phyloP scores from a whole-genome alignment of 768 basidiomycete species.

The Leucosporidium creatinivorum region DNA sequence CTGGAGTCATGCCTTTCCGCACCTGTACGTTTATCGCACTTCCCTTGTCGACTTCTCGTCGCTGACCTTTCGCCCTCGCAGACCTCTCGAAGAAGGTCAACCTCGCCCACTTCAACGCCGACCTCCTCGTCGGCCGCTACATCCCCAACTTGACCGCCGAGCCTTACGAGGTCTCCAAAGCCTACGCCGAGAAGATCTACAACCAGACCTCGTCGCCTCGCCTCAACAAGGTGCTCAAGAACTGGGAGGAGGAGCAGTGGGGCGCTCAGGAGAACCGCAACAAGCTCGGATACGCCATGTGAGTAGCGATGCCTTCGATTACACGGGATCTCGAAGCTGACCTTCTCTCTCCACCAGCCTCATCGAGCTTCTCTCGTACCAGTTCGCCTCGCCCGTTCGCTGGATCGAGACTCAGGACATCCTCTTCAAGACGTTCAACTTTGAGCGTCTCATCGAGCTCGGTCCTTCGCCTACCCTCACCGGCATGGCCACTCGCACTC shows the following conservation, averaged over 20 bases:
- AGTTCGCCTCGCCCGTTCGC: constrained; percentile 95
- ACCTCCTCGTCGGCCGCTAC: constrained; percentile 88
- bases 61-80: constrained; percentile 38
- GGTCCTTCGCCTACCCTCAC: constrained; percentile 94
- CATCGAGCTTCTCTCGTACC: constrained; percentile 93
- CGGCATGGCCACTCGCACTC: constrained; percentile 83
- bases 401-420: constrained; percentile 99
- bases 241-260: constrained; percentile 91
- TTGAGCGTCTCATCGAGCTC: constrained; percentile 90
- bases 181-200: constrained; percentile 90
- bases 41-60: neutral
- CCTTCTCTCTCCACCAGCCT: constrained; percentile 43
- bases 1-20: constrained; percentile 42
- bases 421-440: constrained; percentile 73
- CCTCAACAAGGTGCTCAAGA: constrained; percentile 86
- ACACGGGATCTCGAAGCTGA: neutral
- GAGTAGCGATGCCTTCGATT: neutral
- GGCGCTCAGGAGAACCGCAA: constrained; percentile 71
- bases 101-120: constrained; percentile 79
- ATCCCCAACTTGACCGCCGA: constrained; percentile 92
- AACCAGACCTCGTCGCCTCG: constrained; percentile 93
- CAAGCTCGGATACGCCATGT: constrained; percentile 84
- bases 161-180: constrained; percentile 72
- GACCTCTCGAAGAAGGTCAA: constrained; percentile 98
- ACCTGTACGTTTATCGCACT: neutral